These are phyloP conservation scores for Saccharomycopsis oosterbeekiorum DNA, from an alignment of 805 yeast genomes.

Conservation along the genomic window DNA sequence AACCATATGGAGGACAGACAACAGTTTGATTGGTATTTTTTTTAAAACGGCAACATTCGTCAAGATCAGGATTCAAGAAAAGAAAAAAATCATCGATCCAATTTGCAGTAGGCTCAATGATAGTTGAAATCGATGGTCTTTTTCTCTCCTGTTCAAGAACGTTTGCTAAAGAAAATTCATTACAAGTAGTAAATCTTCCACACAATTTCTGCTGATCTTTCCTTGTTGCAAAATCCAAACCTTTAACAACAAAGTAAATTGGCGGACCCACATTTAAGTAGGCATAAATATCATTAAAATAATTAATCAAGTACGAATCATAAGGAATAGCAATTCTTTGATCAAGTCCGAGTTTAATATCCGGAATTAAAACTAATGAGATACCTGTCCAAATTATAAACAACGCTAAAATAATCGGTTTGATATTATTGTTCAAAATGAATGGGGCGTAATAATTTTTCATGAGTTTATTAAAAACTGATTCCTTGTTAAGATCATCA, in stretches of 20 bases:
- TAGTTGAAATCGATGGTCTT: conserved; percentile 51
- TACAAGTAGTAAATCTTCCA: conserved; percentile 80
- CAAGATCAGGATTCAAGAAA: conserved; percentile 80
- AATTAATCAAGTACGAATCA: conserved; percentile 71
- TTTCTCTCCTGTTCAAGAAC: conserved; percentile 77
- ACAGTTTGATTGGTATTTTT: conserved; percentile 40
- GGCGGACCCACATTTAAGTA: conserved; percentile 89
- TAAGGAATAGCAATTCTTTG: conserved; percentile 82
- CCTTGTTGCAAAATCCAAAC: conserved; percentile 51
- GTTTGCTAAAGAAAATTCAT: conserved; percentile 68
- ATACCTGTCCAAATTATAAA: conserved; percentile 59
- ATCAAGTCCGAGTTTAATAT: conserved; percentile 70
- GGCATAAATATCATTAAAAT: conserved; percentile 65
- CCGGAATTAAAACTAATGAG: conserved; percentile 61
- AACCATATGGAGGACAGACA: conserved; percentile 56
- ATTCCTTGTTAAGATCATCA: conserved; percentile 2
- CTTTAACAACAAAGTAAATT: conserved; percentile 70
- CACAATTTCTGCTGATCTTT: conserved; percentile 65
- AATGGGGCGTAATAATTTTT: conserved; percentile 47
- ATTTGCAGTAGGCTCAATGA: conserved; percentile 75
- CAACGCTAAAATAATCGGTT: conserved; percentile 38
- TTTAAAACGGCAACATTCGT: conserved; percentile 72
- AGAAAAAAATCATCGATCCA: conserved; percentile 90
- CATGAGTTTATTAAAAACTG: conserved; percentile 34
- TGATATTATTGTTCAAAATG: conserved; percentile 38